phyloP scores from a whole-genome alignment of 2,329 filamentous ascomycete species.

The Lasiodiplodia hormozganensis region DNA sequence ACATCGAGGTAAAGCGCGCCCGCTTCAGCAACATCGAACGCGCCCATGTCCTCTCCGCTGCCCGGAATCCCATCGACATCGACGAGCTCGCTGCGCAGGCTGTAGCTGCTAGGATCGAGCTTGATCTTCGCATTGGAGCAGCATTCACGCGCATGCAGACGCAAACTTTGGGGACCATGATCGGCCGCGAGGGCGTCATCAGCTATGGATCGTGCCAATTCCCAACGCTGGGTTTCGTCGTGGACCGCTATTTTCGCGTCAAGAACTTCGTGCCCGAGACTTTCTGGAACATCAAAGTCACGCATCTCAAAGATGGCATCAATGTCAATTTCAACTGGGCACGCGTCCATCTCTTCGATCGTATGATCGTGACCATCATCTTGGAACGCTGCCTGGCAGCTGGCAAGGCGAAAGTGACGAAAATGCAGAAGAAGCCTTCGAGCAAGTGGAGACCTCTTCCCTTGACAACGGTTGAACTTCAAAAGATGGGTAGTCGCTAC shows the following conservation, averaged over 20 bases:
- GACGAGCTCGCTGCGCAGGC: slow-evolving; percentile 89
- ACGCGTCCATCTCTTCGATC: slow-evolving; percentile 84
- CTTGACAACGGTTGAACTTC: slow-evolving; percentile 92
- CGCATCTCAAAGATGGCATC: slow-evolving; percentile 77
- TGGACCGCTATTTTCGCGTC: slow-evolving; percentile 93
- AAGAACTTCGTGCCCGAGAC: slow-evolving; percentile 90
- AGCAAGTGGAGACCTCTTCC: slow-evolving; percentile 94
- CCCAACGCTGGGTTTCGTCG: slow-evolving; percentile 93
- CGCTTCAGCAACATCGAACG: slow-evolving; percentile 95
- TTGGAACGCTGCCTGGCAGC: slow-evolving; percentile 85
- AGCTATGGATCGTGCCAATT: slow-evolving; percentile 98
- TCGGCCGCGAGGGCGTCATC: slow-evolving; percentile 69
- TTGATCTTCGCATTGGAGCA: slow-evolving; percentile 89
- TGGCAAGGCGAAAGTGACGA: slow-evolving; percentile 78
- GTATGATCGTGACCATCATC: slow-evolving; percentile 78
- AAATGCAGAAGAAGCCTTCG: slow-evolving; percentile 88
- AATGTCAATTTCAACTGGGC: slow-evolving; percentile 86
- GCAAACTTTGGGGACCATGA: slow-evolving; percentile 74
- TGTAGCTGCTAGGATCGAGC: slow-evolving; percentile 85
- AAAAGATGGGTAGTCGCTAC: slow-evolving; percentile 91
- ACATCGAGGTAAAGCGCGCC: slow-evolving; percentile 82
- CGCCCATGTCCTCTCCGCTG: slow-evolving; percentile 88
- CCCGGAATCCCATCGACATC: slow-evolving; percentile 75
- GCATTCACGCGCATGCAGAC: slow-evolving; percentile 92
- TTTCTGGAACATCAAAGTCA: slow-evolving; percentile 92